phyloP scores from a whole-genome alignment of 2,329 filamentous ascomycete species.

The Escovopsis weberi region DNA sequence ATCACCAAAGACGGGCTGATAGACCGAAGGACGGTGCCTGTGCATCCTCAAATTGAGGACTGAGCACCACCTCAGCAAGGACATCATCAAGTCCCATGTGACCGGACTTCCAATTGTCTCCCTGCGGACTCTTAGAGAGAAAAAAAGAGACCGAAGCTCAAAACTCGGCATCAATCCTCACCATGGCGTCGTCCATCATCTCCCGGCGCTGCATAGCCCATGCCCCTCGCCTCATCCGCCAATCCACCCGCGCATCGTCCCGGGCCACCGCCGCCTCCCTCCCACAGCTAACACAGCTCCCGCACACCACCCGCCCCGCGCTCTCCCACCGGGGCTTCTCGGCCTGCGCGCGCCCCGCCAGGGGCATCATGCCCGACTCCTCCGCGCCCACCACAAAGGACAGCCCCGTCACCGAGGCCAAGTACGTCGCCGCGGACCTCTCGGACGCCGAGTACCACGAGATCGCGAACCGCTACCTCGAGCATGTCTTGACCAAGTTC shows the following conservation, averaged over 20 bases:
- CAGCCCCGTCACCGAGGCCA: conserved; percentile 21
- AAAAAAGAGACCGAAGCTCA: too few relatives aligned
- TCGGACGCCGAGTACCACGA: conserved; percentile 61
- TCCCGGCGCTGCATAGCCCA: conserved; percentile 20
- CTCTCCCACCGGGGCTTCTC: conserved; percentile 18
- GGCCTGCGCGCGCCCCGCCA: conserved; percentile 14
- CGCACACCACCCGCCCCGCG: too few relatives aligned
- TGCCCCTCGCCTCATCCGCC: conserved; percentile 23
- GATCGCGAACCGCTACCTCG: conserved; percentile 61
- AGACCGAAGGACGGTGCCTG: too few relatives aligned
- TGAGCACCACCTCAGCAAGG: too few relatives aligned
- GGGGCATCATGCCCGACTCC: conserved; percentile 46
- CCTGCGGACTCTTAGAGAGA: too few relatives aligned
- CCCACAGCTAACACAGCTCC: conserved; percentile 11
- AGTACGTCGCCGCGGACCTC: conserved; percentile 44
- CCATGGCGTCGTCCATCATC: conserved; percentile 11
- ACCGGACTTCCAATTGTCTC: too few relatives aligned
- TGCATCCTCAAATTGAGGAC: too few relatives aligned
- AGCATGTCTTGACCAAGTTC: conserved; percentile 39
- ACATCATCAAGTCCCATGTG: too few relatives aligned
- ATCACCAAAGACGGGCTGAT: too few relatives aligned
- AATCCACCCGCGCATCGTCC: conserved; percentile 19
- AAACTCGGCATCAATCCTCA: too few relatives aligned
- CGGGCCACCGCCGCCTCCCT: too few relatives aligned
- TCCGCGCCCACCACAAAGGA: conserved; percentile 35